phyloP scores from a whole-genome alignment of 352 stramenopile genomes.

The Phytophthora fragariae region DNA sequence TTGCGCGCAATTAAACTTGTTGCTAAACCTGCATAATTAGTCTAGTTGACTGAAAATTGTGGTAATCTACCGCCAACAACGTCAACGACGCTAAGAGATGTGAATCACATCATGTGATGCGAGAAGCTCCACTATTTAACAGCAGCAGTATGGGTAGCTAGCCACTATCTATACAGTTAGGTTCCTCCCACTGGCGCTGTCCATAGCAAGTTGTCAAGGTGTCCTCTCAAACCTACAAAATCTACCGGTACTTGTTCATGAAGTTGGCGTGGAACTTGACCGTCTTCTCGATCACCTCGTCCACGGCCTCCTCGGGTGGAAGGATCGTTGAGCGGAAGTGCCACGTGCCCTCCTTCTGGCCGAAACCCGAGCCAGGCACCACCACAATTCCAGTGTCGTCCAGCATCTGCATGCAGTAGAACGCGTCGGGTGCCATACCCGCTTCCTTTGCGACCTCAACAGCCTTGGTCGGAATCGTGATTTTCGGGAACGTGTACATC shows the following conservation, averaged over 20 bases:
- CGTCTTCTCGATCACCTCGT: conserved; percentile 95
- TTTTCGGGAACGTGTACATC: conserved; percentile 99
- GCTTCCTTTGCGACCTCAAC: conserved; percentile 81
- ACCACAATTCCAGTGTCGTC: conserved; percentile 98
- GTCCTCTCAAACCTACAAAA: conserved; percentile 1
- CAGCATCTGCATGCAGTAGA: conserved; percentile 98
- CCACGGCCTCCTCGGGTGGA: conserved; percentile 96
- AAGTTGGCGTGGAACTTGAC: conserved; percentile 96
- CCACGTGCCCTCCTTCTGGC: conserved; percentile 95
- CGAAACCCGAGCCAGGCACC: conserved; percentile 98
- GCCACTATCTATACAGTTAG: not conserved
- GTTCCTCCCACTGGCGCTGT: not conserved
- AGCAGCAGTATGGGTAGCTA: not conserved
- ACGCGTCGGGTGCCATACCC: conserved; percentile 92
- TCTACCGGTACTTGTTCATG: conserved; percentile 92
- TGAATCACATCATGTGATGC: not conserved
- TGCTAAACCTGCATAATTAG: not conserved
- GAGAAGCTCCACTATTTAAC: not conserved
- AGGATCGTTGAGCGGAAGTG: conserved; percentile 99
- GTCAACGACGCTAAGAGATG: not conserved
- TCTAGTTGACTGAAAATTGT: not conserved
- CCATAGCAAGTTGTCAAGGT: not conserved
- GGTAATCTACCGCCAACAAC: not conserved
- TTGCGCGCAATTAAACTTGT: not conserved
- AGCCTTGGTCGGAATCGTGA: conserved; percentile 91